Conservation (phyloP, 2,329 filamentous ascomycete species). For the Eutypa lata region DNA sequence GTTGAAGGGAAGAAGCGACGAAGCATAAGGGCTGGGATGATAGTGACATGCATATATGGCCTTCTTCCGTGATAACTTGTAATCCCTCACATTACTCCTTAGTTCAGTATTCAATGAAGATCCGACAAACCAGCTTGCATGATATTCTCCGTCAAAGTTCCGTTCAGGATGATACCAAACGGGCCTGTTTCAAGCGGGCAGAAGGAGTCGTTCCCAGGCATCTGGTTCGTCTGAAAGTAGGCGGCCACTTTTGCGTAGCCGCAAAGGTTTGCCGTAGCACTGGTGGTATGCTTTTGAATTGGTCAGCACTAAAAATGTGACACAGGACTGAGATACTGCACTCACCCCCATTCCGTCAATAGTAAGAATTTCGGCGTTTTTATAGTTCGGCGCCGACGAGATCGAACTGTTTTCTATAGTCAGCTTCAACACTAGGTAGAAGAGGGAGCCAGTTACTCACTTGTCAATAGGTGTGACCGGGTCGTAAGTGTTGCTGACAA, state of each 20-base stretch:
- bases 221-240: slow-evolving; percentile 7
- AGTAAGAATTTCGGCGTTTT: slow-evolving; percentile 6
- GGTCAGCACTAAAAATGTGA: not conserved
- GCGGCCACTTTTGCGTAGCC: slow-evolving; percentile 2
- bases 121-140: not conserved
- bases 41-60: too few species aligned
- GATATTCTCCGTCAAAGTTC: slow-evolving; percentile 6
- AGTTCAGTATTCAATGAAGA: not conserved
- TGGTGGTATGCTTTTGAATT: slow-evolving; percentile 1
- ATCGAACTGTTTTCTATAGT: slow-evolving; percentile 2
- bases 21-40: too few species aligned
- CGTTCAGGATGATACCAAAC: slow-evolving; percentile 3
- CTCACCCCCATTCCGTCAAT: slow-evolving; percentile 10
- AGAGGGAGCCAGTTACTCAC: slow-evolving; percentile 1
- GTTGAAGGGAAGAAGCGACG: too few species aligned
- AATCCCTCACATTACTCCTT: not conserved
- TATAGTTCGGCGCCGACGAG: slow-evolving; percentile 7
- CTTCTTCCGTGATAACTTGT: not conserved
- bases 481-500: slow-evolving; percentile 14
- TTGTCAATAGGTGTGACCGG: slow-evolving; percentile 12
- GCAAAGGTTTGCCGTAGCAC: slow-evolving; percentile 1
- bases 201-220: slow-evolving; percentile 11
- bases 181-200: slow-evolving; percentile 5
- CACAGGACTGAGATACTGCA: not conserved
- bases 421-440: not conserved